These are phyloP conservation scores for Heimioporus sp. DNA, from an alignment of 768 basidiomycete species.

Conservation along the genomic window DNA sequence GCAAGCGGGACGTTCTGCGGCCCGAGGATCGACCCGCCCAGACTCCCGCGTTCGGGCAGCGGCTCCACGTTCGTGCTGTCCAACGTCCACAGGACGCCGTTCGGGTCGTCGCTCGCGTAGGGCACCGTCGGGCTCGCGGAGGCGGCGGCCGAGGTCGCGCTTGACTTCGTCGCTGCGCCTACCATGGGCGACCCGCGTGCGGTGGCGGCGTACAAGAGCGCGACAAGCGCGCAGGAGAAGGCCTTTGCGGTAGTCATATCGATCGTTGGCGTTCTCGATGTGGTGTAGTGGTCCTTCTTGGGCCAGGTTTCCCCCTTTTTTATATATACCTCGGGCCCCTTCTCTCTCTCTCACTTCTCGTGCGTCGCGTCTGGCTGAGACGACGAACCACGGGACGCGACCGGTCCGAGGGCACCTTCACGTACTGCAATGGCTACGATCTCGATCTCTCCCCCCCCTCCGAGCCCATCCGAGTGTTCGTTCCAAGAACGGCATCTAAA, in stretches of 20 bases:
- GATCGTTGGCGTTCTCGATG: background rate
- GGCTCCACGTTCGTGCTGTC: slow-evolving; percentile 22
- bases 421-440: too few relatives aligned
- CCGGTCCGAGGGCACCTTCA: too few relatives aligned
- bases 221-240: background rate
- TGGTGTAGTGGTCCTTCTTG: too few relatives aligned
- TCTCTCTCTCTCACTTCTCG: too few relatives aligned
- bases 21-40: slow-evolving; percentile 49
- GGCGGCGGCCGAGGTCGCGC: slow-evolving; percentile 21
- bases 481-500: too few relatives aligned
- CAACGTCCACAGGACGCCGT: slow-evolving; percentile 38
- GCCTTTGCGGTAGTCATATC: slow-evolving; percentile 2
- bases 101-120: slow-evolving; percentile 40
- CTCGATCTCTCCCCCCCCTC: too few relatives aligned
- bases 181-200: slow-evolving; percentile 1
- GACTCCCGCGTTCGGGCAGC: slow-evolving; percentile 39
- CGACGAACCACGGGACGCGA: too few relatives aligned
- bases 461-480: too few relatives aligned
- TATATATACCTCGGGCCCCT: too few relatives aligned
- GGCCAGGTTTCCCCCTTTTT: too few relatives aligned
- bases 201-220: slow-evolving; percentile 4
- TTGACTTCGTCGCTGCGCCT: background rate
- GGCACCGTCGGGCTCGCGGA: slow-evolving; percentile 40
- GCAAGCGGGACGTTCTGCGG: slow-evolving; percentile 54
- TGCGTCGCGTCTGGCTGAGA: too few relatives aligned